These are phyloP conservation scores for Cymodocea nodosa DNA, from an alignment of 116 monocot genomes.

Conservation along the genomic window DNA sequence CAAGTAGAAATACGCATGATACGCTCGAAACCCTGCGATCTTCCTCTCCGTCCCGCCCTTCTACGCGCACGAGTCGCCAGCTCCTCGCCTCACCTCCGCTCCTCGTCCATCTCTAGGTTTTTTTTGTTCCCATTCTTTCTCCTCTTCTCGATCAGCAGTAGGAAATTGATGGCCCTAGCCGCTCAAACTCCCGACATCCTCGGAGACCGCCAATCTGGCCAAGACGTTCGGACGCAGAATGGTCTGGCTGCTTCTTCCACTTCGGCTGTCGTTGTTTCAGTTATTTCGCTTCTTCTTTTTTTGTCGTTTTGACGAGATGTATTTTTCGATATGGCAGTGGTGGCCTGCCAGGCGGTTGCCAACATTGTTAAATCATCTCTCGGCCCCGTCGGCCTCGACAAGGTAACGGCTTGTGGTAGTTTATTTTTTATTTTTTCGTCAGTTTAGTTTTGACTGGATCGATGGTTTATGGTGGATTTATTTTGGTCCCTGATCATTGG, in stretches of 20 bases:
- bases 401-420: constrained; percentile 28
- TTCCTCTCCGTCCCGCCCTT: background rate
- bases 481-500: background rate
- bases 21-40: background rate
- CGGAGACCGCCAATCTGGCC: constrained; percentile 85
- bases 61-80: too few species aligned
- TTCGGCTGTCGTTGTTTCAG: background rate
- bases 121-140: background rate
- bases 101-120: background rate
- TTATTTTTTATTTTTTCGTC: background rate
- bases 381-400: constrained; percentile 94
- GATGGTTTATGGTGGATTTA: background rate
- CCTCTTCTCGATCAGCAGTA: background rate
- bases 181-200: constrained; percentile 61
- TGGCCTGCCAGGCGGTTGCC: constrained; percentile 90
- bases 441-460: background rate
- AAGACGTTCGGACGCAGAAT: constrained; percentile 89
- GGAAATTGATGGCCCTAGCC: constrained; percentile 29
- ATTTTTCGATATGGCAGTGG: constrained; percentile 27
- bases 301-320: background rate
- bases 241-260: constrained; percentile 20
- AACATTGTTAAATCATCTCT: constrained; percentile 97
- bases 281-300: background rate
- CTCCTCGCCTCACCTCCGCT: background rate
- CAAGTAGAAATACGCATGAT: too few species aligned